Evolutionary conservation across 2,329 filamentous ascomycete species (phyloP).

Genomic region (Phialophora chinensis): DNA sequence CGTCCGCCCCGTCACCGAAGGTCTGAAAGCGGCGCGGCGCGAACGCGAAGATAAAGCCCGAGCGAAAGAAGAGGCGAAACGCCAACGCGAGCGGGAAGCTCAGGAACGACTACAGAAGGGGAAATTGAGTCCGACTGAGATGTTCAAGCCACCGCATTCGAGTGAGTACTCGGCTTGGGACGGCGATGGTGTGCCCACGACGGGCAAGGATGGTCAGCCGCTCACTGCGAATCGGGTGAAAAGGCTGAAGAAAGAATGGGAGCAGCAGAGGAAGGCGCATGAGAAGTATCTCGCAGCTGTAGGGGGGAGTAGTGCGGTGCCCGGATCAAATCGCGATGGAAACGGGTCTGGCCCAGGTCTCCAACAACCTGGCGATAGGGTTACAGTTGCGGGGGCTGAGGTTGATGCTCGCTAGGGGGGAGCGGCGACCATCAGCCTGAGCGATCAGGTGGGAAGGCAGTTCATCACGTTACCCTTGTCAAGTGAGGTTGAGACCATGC

Average conservation of each 20-base stretch:
- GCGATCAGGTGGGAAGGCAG: neutral
- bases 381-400: neutral
- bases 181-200: conserved; percentile 77
- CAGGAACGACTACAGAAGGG: conserved; percentile 60
- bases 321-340: neutral
- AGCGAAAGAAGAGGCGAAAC: conserved; percentile 61
- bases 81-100: conserved; percentile 63
- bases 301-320: neutral
- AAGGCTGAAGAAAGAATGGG: conserved; percentile 87
- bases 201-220: conserved; percentile 77
- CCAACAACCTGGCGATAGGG: neutral
- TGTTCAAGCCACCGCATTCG: conserved; percentile 60
- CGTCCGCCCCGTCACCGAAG: conserved; percentile 69
- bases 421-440: neutral
- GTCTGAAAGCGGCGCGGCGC: conserved; percentile 61
- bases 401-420: neutral
- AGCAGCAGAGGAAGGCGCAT: conserved; percentile 84
- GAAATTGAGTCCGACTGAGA: conserved; percentile 62
- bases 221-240: conserved; percentile 80
- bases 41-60: conserved; percentile 59
- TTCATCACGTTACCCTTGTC: neutral
- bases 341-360: conserved; percentile 1
- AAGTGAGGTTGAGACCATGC: conserved; percentile 3
- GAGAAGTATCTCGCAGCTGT: conserved; percentile 61
- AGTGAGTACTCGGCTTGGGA: conserved; percentile 79